Base-by-base conservation (phyloP, 192 early-diverging fungal genomes). In the Coemansia sp. region DNA sequence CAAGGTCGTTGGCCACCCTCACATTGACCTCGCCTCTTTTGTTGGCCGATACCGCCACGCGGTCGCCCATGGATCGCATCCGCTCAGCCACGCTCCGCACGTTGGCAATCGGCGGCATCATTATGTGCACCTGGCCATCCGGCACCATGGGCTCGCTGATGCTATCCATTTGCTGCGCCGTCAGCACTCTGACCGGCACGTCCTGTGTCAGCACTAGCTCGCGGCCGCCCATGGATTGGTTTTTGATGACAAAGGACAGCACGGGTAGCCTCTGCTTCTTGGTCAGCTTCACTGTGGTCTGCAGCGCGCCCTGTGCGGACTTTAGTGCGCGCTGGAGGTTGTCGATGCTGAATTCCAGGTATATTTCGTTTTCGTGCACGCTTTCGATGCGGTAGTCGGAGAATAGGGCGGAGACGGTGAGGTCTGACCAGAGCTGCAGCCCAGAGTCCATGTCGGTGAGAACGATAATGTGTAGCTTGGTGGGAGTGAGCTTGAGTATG, bases 341-440 rank as follows among this genome's bases (percentile, higher is more conserved):
- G 37, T 90, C 87, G 30, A 81, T 76, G 42, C 60, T 61, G 41
- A 91, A 49, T 55, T 89, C 82, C 0, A 90, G 39, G 53, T 83
- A 85, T 40, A 93, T 90, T 51, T 87, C 83, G 46, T 89, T 82
- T 36, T 83, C 58, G 44, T 75, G 64, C 2, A 69, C 46, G 43
- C 83, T 86, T 24, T 85, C 82, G 23, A 90, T 69, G 15, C 63
- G 68, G 69, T 88, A 88, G n/a, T 84, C 81, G 40, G 67, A 57
- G 34, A 91, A 90, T n/a, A 90, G 38, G 9, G 78, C 67, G 27
- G 72, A 69, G 61, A 41, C 22, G 0, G 38, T 50, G 20, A 80
- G 62, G 55, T 82, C 81, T 37, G 81, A 78, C 85, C 83, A 92
- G 50, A 87, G 80, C 53, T 90, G 88, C 13, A 89, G 58, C 1